Percentiles rank a stretch among this genome's conserved stretches.
These are phyloP conservation scores for Erysimum cheiri DNA, from an alignment of 441 rosid species.

Conservation along the genomic window DNA sequence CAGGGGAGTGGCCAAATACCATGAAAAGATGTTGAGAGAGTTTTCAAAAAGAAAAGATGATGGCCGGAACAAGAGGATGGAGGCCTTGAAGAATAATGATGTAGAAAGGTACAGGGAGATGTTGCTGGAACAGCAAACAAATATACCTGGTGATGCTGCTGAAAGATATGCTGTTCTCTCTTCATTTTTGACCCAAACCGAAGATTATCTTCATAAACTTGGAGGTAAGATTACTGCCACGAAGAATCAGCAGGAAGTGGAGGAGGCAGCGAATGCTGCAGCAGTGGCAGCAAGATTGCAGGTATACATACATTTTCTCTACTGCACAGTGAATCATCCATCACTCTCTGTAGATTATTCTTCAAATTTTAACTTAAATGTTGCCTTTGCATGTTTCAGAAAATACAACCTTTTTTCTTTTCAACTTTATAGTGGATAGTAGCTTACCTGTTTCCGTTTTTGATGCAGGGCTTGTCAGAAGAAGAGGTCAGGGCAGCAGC, in stretches of 20 bases:
- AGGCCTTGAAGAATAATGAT: conserved; percentile 99
- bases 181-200: conserved; percentile 96
- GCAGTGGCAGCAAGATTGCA: conserved; percentile 93
- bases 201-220: conserved; percentile 94
- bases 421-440: conserved; percentile 4
- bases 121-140: conserved; percentile 98
- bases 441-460: conserved; percentile 45
- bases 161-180: conserved; percentile 99
- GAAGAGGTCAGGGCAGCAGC: conserved; percentile 98
- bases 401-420: not conserved
- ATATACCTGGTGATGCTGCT: conserved; percentile 87
- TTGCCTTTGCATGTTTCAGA: conserved; percentile 26
- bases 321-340: conserved; percentile 1
- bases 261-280: conserved; percentile 98
- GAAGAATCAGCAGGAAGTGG: conserved; percentile 98
- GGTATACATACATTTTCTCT: conserved; percentile 51
- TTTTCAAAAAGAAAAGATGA: conserved; percentile 98
- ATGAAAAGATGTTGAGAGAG: conserved; percentile 95
- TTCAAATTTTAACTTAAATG: conserved; percentile 15
- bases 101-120: conserved; percentile 99
- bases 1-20: conserved; percentile 99
- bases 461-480: conserved; percentile 90
- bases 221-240: conserved; percentile 96
- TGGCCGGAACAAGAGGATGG: conserved; percentile 97
- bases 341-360: conserved; percentile 21